A percentile compares a stretch with the other conserved stretches of the same genome.
Evolutionary conservation across 2,329 filamentous ascomycete species (phyloP).

Genomic region (Helotiales sp.): DNA sequence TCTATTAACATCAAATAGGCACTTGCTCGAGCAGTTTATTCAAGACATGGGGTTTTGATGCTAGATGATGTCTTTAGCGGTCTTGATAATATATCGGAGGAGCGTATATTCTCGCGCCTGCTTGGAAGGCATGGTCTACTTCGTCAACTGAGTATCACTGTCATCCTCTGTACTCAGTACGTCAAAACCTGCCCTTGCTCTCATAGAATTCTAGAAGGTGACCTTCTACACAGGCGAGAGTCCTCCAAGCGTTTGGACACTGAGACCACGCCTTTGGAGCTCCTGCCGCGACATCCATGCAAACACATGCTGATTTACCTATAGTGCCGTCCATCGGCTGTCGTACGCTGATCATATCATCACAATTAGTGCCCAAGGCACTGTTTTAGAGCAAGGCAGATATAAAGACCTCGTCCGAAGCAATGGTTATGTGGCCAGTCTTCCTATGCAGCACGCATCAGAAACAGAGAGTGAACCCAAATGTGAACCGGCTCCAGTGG

Average conservation of each 20-base stretch:
- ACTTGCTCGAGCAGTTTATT: constrained; percentile 55
- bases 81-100: constrained; percentile 30
- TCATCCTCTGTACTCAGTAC: constrained; percentile 41
- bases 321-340: constrained; percentile 19
- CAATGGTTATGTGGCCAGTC: constrained; percentile 21
- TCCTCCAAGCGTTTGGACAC: too few species aligned
- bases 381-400: constrained; percentile 33
- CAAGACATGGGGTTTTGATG: constrained; percentile 27
- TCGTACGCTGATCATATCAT: constrained; percentile 32
- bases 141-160: constrained; percentile 33
- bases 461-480: constrained; percentile 4
- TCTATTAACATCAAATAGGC: constrained; percentile 32
- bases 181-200: too few species aligned
- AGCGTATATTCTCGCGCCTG: constrained; percentile 23
- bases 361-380: constrained; percentile 34
- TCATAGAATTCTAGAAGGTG: too few species aligned
- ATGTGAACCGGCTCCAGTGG: too few species aligned
- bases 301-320: too few species aligned
- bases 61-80: constrained; percentile 34
- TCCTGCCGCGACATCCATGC: too few species aligned
- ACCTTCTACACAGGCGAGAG: too few species aligned
- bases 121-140: constrained; percentile 23
- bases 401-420: constrained; percentile 15
- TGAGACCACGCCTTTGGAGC: too few species aligned
- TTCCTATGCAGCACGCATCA: constrained; percentile 15